Conservation (phyloP, 495 filamentous ascomycete species). For the Podospora pseudoanserina region DNA sequence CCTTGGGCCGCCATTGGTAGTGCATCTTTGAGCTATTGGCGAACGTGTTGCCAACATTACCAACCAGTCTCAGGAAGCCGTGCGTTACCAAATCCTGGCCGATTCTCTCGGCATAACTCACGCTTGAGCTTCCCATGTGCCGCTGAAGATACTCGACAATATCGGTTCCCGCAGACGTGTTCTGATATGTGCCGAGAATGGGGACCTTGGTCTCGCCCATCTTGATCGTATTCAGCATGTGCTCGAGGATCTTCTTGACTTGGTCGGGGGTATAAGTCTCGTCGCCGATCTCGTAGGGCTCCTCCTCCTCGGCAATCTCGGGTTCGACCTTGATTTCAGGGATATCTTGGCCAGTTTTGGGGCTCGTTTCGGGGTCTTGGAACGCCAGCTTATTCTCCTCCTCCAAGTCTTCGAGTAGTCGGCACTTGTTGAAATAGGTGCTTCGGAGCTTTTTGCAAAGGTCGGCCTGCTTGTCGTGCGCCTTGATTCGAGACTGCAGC, state of each 20-base stretch:
- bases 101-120: conserved; percentile 87
- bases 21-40: conserved; percentile 95
- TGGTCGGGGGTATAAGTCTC: conserved; percentile 77
- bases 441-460: conserved; percentile 86
- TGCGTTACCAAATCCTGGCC: conserved; percentile 86
- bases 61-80: conserved; percentile 86
- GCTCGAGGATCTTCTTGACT: conserved; percentile 80
- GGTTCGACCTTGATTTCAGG: conserved; percentile 59
- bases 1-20: conserved; percentile 94
- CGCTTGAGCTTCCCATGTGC: conserved; percentile 73
- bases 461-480: conserved; percentile 88
- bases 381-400: conserved; percentile 98
- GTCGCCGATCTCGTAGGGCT: conserved; percentile 87
- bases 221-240: conserved; percentile 84
- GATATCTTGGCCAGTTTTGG: conserved; percentile 46
- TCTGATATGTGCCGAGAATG: conserved; percentile 90
- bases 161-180: conserved; percentile 83
- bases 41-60: conserved; percentile 91
- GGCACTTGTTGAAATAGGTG: conserved; percentile 97
- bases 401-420: conserved; percentile 90
- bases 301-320: conserved; percentile 56
- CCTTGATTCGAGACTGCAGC: conserved; percentile 81
- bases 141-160: conserved; percentile 94
- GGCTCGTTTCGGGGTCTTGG: conserved; percentile 66
- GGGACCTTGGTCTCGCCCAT: conserved; percentile 89